phyloP scores from a whole-genome alignment of 441 rosid genomes.

The Arabidopsis hybrid region DNA sequence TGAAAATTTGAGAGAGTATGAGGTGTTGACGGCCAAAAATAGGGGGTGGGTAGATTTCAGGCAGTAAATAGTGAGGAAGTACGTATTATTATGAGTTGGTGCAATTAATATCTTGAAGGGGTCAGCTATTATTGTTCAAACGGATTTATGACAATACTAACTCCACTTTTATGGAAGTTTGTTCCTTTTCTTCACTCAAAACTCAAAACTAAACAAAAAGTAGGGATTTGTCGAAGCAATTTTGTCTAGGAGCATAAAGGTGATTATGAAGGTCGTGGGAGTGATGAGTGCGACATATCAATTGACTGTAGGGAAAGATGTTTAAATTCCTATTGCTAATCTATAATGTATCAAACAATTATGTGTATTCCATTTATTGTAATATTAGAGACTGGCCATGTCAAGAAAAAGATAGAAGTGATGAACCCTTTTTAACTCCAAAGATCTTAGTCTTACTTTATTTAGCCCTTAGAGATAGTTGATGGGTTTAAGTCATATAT shows the following conservation, averaged over 20 bases:
- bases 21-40: slow-evolving; percentile 12
- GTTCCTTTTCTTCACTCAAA: slow-evolving; percentile 17
- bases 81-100: slow-evolving; percentile 16
- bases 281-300: slow-evolving; percentile 75
- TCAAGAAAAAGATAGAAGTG: slow-evolving; percentile 4
- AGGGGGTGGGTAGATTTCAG: slow-evolving; percentile 1
- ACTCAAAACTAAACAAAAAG: slow-evolving; percentile 4
- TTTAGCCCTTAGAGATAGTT: slow-evolving; percentile 4
- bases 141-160: slow-evolving; percentile 13
- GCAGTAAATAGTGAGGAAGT: slow-evolving; percentile 25
- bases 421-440: background rate
- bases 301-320: slow-evolving; percentile 56
- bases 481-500: background rate
- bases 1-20: background rate
- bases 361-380: background rate
- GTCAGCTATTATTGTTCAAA: slow-evolving; percentile 17
- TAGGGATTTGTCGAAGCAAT: slow-evolving; percentile 20
- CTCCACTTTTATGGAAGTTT: slow-evolving; percentile 31
- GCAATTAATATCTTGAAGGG: slow-evolving; percentile 3
- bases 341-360: background rate
- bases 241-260: slow-evolving; percentile 14
- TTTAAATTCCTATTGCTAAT: slow-evolving; percentile 11
- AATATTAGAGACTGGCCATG: slow-evolving; percentile 1
- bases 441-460: background rate
- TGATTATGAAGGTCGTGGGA: slow-evolving; percentile 46